Conservation (phyloP, 257 asterid species). For the Verbascum thapsus region DNA sequence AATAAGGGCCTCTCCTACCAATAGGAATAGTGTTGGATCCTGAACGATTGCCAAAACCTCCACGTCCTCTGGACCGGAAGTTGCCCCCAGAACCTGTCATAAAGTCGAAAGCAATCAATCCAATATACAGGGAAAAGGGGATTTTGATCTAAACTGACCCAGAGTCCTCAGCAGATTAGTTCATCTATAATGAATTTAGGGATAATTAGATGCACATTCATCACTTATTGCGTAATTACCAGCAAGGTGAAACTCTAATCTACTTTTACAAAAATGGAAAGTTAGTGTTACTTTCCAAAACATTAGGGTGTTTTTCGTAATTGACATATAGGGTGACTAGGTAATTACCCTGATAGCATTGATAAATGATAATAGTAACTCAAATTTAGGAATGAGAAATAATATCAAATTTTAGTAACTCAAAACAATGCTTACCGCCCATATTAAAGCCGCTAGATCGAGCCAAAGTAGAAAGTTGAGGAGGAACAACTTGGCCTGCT, state of each 20-base stretch:
- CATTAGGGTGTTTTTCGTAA: too few species aligned
- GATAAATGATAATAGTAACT: too few species aligned
- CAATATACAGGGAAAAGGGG: slow-evolving; percentile 10
- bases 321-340: too few species aligned
- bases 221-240: too few species aligned
- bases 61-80: slow-evolving; percentile 78
- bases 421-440: slow-evolving; percentile 51
- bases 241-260: too few species aligned
- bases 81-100: slow-evolving; percentile 62
- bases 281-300: too few species aligned
- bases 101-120: neutral
- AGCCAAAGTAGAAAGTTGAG: slow-evolving; percentile 69
- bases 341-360: neutral
- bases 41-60: slow-evolving; percentile 71
- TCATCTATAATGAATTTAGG: too few species aligned
- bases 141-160: neutral
- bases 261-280: too few species aligned
- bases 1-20: slow-evolving; percentile 68
- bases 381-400: neutral
- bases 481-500: slow-evolving; percentile 85
- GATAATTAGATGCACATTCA: too few species aligned
- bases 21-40: slow-evolving; percentile 65
- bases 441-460: slow-evolving; percentile 43
- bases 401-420: neutral
- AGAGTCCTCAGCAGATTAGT: neutral